A percentile compares a stretch with the other conserved stretches of the same genome.
phyloP scores from a whole-genome alignment of 2,329 filamentous ascomycete genomes.

The Arthrocladium fulminans region DNA sequence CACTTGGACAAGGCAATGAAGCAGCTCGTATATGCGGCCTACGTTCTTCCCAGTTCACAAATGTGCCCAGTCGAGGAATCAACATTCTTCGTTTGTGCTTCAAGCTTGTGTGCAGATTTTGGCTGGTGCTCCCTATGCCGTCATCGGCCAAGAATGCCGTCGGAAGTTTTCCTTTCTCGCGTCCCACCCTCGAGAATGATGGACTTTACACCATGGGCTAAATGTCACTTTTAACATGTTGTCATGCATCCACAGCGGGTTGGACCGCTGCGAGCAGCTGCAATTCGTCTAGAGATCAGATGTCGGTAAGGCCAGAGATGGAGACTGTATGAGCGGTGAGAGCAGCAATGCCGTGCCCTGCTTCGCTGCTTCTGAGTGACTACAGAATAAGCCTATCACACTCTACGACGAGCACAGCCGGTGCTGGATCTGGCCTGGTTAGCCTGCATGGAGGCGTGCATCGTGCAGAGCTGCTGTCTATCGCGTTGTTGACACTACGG shows the following conservation, averaged over 20 bases:
- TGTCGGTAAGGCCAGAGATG: slow-evolving; percentile 1
- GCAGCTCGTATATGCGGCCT: neutral
- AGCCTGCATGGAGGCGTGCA: slow-evolving; percentile 10
- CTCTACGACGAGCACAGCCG: neutral
- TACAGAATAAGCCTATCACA: slow-evolving; percentile 3
- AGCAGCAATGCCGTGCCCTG: slow-evolving; percentile 7
- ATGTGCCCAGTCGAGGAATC: neutral
- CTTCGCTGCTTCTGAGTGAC: slow-evolving; percentile 6
- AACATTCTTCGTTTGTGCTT: neutral
- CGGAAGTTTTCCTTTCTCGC: neutral
- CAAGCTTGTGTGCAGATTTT: neutral
- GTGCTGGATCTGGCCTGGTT: slow-evolving; percentile 6
- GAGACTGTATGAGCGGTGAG: slow-evolving; percentile 9
- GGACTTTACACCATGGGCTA: neutral
- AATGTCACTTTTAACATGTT: neutral
- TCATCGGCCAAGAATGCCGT: neutral
- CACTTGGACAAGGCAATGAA: neutral
- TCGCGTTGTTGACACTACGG: slow-evolving; percentile 2
- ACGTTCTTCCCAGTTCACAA: neutral
- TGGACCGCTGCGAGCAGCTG: slow-evolving; percentile 7
- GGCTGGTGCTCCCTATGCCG: neutral
- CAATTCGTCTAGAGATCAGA: slow-evolving; percentile 7
- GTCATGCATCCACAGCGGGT: slow-evolving; percentile 8
- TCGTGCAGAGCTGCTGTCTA: slow-evolving; percentile 6
- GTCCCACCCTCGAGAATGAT: neutral